Evolutionary conservation across 352 stramenopile genomes (phyloP), one percentile per base, ranked within the genome.

Genomic region (Proteromonas lacertae): DNA sequence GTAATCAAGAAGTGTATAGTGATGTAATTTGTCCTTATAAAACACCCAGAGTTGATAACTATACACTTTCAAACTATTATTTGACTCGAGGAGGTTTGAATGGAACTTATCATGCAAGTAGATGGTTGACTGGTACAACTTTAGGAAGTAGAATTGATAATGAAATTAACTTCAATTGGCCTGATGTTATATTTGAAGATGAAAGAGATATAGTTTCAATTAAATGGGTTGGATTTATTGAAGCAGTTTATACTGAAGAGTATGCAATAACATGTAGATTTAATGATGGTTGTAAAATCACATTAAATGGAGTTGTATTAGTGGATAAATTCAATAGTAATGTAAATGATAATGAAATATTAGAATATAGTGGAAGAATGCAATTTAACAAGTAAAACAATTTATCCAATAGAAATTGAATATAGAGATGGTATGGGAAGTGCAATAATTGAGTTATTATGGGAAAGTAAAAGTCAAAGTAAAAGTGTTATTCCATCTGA

Each of bases 61-160:
- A n/a, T n/a, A n/a, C n/a, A n/a, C n/a, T n/a, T n/a, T n/a, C n/a
- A n/a, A n/a, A n/a, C n/a, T n/a, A n/a, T n/a, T n/a, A n/a, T n/a
- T n/a, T n/a, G n/a, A n/a, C n/a, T n/a, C 53, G 54, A 16, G 60
- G 58, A 31, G 79, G 80, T 2, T 56, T 94, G 1, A 23, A 62
- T 4, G 78, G 68, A 0, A 59, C 66, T 43, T 93, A 93, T 48
- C 93, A 80, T 43, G 87, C 80, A 46, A 93, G 92, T 46, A 60
- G 75, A 0, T 92, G 77, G 77, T 53, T 90, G 16, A 70, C 76
- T 33, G 74, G 69, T 9, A 53, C 54, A 3, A 61, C 76, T 4
- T 58, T 66, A 18, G 25, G 86, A 0, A 61, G 60, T 28, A 62
- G 76, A 13, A 47, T 92, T 1, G 79, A 93, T 45, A 29, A 47